Percentiles rank a stretch among this genome's conserved stretches.
phyloP scores from a whole-genome alignment of 169 alveolate genomes.

The Cryptosporidium ubiquitum region DNA sequence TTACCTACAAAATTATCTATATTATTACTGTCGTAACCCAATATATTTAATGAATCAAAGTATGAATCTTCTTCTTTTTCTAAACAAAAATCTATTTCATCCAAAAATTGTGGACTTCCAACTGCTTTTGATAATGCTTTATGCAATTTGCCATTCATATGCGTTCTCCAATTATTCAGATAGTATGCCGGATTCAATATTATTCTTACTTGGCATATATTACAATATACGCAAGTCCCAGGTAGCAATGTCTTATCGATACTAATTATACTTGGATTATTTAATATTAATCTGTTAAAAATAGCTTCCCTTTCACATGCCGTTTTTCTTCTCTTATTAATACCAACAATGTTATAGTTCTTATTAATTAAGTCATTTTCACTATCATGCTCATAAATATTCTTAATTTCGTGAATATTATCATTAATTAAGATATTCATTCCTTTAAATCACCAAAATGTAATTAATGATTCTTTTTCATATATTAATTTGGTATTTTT shows the following conservation, averaged over 20 bases:
- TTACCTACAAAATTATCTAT: background rate
- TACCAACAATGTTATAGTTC: background rate
- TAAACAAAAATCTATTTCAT: conserved; percentile 14
- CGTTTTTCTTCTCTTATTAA: conserved; percentile 53
- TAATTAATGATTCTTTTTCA: background rate
- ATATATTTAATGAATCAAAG: conserved; percentile 7
- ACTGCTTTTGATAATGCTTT: conserved; percentile 67
- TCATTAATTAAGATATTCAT: conserved; percentile 49
- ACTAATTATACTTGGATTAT: conserved; percentile 55
- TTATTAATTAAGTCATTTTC: conserved; percentile 31
- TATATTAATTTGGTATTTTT: background rate
- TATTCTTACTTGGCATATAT: conserved; percentile 64
- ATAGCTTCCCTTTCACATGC: conserved; percentile 73
- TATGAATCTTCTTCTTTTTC: conserved; percentile 56
- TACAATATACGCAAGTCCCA: conserved; percentile 67
- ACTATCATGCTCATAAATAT: conserved; percentile 19
- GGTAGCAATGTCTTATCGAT: conserved; percentile 40
- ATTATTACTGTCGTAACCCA: background rate
- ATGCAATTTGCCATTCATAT: conserved; percentile 69
- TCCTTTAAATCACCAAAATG: background rate
- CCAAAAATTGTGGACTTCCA: conserved; percentile 69
- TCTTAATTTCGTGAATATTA: conserved; percentile 12
- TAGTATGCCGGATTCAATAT: conserved; percentile 72
- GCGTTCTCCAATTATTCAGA: conserved; percentile 73
- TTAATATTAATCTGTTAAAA: conserved; percentile 54